These are phyloP conservation scores for Tuber aestivum DNA, from an alignment of 495 filamentous ascomycete species.

Conservation along the genomic window DNA sequence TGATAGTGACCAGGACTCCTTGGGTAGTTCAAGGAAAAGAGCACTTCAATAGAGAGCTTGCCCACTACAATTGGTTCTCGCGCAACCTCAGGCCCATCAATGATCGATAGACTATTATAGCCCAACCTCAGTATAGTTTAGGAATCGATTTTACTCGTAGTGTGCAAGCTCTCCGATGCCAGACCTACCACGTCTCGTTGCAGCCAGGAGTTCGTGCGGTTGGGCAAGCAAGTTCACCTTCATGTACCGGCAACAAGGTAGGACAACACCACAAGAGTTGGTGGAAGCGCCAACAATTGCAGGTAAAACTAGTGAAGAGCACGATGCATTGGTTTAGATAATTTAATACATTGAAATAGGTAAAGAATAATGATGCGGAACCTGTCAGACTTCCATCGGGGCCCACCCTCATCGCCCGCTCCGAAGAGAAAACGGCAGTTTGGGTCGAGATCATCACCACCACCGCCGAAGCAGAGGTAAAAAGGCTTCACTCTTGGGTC, in stretches of 20 bases:
- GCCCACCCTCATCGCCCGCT: constrained; percentile 52
- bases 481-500: constrained; percentile 55
- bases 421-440: constrained; percentile 44
- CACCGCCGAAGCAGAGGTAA: constrained; percentile 50
- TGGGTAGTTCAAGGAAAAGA: no score
- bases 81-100: not conserved
- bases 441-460: constrained; percentile 62
- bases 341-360: not conserved
- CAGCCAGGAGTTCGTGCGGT: not conserved
- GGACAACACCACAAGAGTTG: not conserved
- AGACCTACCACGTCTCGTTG: not conserved
- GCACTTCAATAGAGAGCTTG: not conserved
- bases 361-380: constrained; percentile 16
- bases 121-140: not conserved
- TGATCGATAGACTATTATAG: not conserved
- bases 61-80: not conserved
- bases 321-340: not conserved
- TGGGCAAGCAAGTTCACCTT: not conserved
- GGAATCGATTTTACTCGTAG: not conserved
- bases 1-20: no score
- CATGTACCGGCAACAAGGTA: not conserved
- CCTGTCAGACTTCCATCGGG: constrained; percentile 62
- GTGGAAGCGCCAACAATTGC: not conserved
- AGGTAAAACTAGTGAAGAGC: not conserved
- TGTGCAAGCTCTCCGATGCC: not conserved